Percentiles rank a stretch among this genome's conserved stretches.
Conservation (phyloP, 2,329 filamentous ascomycete species). For the Venturia asperata region DNA sequence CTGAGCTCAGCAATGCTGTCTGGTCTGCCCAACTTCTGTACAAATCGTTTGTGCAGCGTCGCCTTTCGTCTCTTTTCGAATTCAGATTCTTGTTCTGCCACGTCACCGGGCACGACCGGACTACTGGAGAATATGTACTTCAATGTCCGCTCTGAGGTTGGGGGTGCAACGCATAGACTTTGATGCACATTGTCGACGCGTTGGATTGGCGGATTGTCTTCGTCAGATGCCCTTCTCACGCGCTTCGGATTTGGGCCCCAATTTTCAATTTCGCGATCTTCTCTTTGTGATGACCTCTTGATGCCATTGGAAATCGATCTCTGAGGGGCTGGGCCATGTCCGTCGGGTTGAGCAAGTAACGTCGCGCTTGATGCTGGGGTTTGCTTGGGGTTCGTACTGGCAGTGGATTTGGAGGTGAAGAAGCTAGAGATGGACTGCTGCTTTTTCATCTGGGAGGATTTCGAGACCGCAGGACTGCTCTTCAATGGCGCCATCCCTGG, state of each 20-base stretch:
- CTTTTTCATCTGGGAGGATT: slow-evolving; percentile 34
- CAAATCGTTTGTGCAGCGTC: slow-evolving; percentile 73
- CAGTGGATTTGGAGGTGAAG: slow-evolving; percentile 49
- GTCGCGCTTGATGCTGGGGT: slow-evolving; percentile 14
- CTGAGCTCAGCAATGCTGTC: slow-evolving; percentile 68
- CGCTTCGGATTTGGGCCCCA: slow-evolving; percentile 21
- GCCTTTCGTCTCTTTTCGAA: slow-evolving; percentile 54
- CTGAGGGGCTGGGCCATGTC: slow-evolving; percentile 4
- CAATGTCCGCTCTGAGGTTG: slow-evolving; percentile 45
- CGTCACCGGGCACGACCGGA: slow-evolving; percentile 32
- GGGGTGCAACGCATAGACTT: slow-evolving; percentile 23
- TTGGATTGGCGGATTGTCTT: slow-evolving; percentile 15
- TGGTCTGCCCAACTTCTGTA: slow-evolving; percentile 80
- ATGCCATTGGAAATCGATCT: slow-evolving; percentile 15
- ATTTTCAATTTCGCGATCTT: slow-evolving; percentile 23
- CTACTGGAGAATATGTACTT: slow-evolving; percentile 54
- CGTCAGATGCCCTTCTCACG: slow-evolving; percentile 18
- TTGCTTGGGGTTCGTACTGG: slow-evolving; percentile 25
- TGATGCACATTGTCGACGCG: slow-evolving; percentile 1
- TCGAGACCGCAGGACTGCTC: background rate
- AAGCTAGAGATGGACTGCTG: slow-evolving; percentile 83
- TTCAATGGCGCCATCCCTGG: slow-evolving; percentile 6
- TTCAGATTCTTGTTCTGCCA: slow-evolving; percentile 43
- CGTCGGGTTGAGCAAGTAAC: background rate
- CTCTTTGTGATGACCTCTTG: slow-evolving; percentile 24